Base-by-base conservation (phyloP, 2,329 filamentous ascomycete species). In the Hirsutella thompsonii region DNA sequence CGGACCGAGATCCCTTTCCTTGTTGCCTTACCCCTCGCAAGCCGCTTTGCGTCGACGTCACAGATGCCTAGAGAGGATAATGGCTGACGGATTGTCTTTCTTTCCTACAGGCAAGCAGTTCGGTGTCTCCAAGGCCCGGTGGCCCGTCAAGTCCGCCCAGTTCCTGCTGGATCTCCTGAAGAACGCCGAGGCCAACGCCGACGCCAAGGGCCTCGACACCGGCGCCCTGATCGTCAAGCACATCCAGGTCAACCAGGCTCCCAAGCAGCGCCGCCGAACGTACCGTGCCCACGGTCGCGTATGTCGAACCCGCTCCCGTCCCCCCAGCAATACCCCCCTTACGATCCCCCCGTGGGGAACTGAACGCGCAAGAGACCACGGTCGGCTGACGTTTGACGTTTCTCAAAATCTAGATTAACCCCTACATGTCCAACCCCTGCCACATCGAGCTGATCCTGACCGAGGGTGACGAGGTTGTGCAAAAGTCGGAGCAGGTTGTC, bases 231-330 rank as follows among this genome's bases (percentile, higher is more conserved):
- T 96, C 66, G 85, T 98, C 74, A 95, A 95, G 86, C 93, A 95
- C 84, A 98, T 98, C 74, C 92, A 98, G 78, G 92, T 98, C 79
- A 98, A 98, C 86, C 92, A 98, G 79, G 93, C 92, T 58, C 92
- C 92, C 62, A 96, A 96, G 83, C 90, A 96, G 79, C 83, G 92
- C 67, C 81, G 92, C 74, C 83, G 92, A 70, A 98, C 92, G 66
- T 98, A 98, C 85, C 89, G 92, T 81, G 93, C 93, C 53, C 92
- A 98, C 80, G 92, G 92, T 81, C 88, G 92, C 77, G 90, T 95
- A 93, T 61, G 89, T 87, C 58, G 32, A 44, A 26, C 30, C 39
- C 39, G 40, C 20, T 38, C 16, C 30, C 19, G n/a, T n/a, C n/a
- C n/a, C n/a, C n/a, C n/a, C n/a, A n/a, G n/a, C n/a, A n/a, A n/a